These are phyloP conservation scores for Cladobotryum protrusum DNA, from an alignment of 2,329 filamentous ascomycete species.

Conservation along the genomic window DNA sequence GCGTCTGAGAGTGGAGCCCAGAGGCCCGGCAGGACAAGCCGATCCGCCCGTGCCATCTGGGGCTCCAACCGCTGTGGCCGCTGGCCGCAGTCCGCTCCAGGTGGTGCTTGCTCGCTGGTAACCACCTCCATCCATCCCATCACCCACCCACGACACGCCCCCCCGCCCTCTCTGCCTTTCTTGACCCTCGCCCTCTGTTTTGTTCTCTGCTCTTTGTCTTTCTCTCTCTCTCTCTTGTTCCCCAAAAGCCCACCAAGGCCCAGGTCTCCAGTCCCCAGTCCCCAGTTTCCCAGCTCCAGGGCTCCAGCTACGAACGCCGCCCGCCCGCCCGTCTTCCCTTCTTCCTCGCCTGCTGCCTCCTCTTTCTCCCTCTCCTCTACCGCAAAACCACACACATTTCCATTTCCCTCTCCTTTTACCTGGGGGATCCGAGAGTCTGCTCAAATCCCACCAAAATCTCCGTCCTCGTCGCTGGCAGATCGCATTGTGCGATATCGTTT, in stretches of 20 bases:
- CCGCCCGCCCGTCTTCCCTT: neutral
- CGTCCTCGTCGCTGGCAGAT: neutral
- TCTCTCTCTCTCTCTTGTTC: neutral
- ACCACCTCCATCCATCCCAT: neutral
- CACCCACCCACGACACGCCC: conserved; percentile 10
- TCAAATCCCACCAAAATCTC: neutral
- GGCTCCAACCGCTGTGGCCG: conserved; percentile 13
- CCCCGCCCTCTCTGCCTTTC: conserved; percentile 1
- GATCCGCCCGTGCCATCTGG: conserved; percentile 15
- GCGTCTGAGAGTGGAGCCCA: conserved; percentile 9
- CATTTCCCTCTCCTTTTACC: neutral
- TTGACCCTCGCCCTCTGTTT: neutral
- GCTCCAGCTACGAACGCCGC: neutral
- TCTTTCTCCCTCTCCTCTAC: neutral
- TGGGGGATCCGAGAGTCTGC: too few species aligned
- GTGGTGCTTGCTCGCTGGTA: neutral
- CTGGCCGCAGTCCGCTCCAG: conserved; percentile 6
- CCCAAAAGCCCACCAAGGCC: neutral
- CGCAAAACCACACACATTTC: neutral
- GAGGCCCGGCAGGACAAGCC: conserved; percentile 16
- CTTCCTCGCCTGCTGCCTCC: neutral
- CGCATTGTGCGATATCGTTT: neutral
- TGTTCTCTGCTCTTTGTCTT: neutral
- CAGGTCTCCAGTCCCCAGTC: too few species aligned
- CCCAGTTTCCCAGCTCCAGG: too few species aligned